Evolutionary conservation across 73 alveolate genomes (phyloP).

Genomic region (Stentor roeselii): DNA sequence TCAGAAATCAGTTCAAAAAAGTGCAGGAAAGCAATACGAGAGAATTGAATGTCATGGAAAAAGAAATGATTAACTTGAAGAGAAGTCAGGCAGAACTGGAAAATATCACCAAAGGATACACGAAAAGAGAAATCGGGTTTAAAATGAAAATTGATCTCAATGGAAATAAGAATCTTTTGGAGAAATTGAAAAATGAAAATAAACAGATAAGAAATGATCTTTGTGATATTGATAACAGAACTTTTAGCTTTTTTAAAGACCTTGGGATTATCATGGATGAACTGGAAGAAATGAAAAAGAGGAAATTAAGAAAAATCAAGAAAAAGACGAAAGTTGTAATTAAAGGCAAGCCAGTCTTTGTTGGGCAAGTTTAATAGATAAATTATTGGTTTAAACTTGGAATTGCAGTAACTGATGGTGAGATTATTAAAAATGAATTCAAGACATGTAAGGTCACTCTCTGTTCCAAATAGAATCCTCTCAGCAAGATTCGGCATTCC

Average conservation of each 20-base stretch:
- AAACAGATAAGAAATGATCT: too few relatives aligned
- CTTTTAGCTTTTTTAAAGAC: neutral
- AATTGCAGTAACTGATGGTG: too few relatives aligned
- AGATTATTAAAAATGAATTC: neutral
- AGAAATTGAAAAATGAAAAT: neutral
- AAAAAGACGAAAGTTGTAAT: neutral
- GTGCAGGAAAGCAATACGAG: neutral
- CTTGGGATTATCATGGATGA: neutral
- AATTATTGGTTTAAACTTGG: too few relatives aligned
- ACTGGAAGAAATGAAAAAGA: neutral
- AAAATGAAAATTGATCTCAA: neutral
- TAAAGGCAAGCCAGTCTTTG: neutral
- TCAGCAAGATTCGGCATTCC: conserved; percentile 6
- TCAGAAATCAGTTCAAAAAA: too few relatives aligned
- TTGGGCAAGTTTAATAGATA: too few relatives aligned
- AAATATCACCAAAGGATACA: neutral
- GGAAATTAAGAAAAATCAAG: neutral
- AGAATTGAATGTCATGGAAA: neutral
- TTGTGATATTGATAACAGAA: neutral
- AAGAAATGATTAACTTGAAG: neutral
- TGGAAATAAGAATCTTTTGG: neutral
- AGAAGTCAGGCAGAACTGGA: neutral
- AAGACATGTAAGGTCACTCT: neutral
- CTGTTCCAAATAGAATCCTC: neutral
- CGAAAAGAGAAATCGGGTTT: neutral